Base-by-base conservation (phyloP, 805 yeast genomes). In the Wickerhamiella nectarea region DNA sequence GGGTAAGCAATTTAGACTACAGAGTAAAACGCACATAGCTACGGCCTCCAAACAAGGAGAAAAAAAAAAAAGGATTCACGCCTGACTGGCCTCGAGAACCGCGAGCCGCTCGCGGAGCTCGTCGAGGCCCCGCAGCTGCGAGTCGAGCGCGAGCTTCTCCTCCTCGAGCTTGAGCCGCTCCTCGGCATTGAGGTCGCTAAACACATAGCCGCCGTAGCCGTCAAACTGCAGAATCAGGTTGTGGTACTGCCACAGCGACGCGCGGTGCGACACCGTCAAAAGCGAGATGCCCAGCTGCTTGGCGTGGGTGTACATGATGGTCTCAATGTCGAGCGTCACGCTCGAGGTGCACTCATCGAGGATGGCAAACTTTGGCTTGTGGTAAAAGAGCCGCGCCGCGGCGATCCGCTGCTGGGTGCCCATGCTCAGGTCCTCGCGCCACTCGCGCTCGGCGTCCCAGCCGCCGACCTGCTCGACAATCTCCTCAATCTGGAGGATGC, bases 301-400 rank as follows among this genome's bases (percentile, higher is more conserved):
- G 0, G 95, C 95, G 55, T 80, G 80, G 41, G 75, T 62, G 56
- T 87, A 87, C 83, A 89, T 86, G 53, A 78, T 76, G 49, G 80
- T 84, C 58, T 87, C 97, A 75, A 86, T 79, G 48, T 80, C 82
- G 9, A 91, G 83, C 0, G 95, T 78, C 2, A 87, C 94, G 1
- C 94, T 89, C 3, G 95, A 84, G 0, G 97, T 87, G 61, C 95
- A 87, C 65, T 87, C 97, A 63, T 87, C 97, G 50, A 87, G 67
- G 20, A 87, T 94, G 0, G 97, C 97, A 68, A 86, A 87, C 60
- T 76, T 80, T 1, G 97, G 97, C 54, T 72, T 71, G 61, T 87
- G 95, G 58, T 86, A 87, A 57, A 82, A 87, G 61, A 87, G 69
- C 55, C 96, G 72, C 2, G 94, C 95, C 81, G 89, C 79, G 11